Conservation (phyloP, 495 filamentous ascomycete species). For the Copromyces sp. region DNA sequence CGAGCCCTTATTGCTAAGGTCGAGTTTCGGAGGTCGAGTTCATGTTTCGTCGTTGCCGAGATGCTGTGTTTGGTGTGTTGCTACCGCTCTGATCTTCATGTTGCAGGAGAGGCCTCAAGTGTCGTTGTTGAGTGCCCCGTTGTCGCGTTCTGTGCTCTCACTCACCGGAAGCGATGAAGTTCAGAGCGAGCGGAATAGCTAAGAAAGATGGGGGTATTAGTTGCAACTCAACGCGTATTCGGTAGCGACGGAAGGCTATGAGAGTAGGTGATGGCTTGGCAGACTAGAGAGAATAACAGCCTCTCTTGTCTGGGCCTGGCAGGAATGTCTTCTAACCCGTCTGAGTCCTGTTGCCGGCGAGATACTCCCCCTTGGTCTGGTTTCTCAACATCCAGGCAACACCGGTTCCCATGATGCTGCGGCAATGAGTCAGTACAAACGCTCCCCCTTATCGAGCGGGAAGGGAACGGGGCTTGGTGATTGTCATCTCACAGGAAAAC, state of each 20-base stretch:
- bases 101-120: neutral
- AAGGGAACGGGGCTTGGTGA: neutral
- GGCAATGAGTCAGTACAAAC: neutral
- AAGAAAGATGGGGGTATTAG: conserved; percentile 11
- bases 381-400: conserved; percentile 59
- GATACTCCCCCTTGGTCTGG: conserved; percentile 58
- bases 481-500: conserved; percentile 50
- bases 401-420: conserved; percentile 50
- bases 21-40: neutral
- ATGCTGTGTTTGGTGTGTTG: conserved; percentile 12
- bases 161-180: conserved; percentile 81
- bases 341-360: conserved; percentile 63
- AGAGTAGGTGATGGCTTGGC: neutral
- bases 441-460: neutral
- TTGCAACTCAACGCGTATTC: neutral
- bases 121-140: conserved; percentile 1
- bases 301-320: neutral
- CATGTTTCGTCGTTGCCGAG: neutral
- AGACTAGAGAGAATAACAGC: neutral
- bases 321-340: conserved; percentile 47
- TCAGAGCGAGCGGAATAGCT: conserved; percentile 66
- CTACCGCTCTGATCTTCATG: conserved; percentile 32
- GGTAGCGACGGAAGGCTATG: neutral
- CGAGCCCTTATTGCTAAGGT: neutral
- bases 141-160: conserved; percentile 20